phyloP scores from a whole-genome alignment of 192 early-diverging fungal species.

The Ambispora gerdemannii region DNA sequence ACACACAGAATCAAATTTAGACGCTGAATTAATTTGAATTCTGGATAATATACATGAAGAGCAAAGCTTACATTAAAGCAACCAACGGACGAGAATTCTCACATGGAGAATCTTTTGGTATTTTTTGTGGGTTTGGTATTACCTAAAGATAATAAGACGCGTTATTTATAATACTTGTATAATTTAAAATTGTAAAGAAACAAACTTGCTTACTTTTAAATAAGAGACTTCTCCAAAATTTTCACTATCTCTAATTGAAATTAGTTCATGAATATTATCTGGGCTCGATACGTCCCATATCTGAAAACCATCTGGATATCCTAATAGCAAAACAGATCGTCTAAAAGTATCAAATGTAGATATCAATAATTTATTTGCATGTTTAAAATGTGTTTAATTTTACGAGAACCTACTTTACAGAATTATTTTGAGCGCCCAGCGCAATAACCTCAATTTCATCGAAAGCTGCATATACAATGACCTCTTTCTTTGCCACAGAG shows the following conservation, averaged over 20 bases:
- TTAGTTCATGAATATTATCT: constrained; percentile 65
- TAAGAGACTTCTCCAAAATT: constrained; percentile 45
- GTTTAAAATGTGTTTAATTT: too few relatives aligned
- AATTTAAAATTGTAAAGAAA: not conserved
- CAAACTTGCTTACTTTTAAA: constrained; percentile 43
- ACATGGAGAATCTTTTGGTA: constrained; percentile 32
- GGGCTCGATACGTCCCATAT: constrained; percentile 69
- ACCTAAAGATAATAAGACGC: constrained; percentile 26
- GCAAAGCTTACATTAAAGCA: constrained; percentile 45
- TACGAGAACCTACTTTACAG: not conserved
- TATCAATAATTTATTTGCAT: not conserved
- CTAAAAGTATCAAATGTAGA: constrained; percentile 20
- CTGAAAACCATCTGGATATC: constrained; percentile 74
- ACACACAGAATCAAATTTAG: too few relatives aligned
- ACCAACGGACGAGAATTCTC: constrained; percentile 47
- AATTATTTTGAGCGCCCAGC: not conserved
- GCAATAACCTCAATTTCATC: constrained; percentile 29
- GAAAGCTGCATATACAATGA: constrained; percentile 35
- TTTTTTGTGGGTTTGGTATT: constrained; percentile 34
- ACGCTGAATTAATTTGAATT: too few relatives aligned
- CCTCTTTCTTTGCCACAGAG: constrained; percentile 19
- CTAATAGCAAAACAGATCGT: constrained; percentile 57
- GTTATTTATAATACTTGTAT: not conserved
- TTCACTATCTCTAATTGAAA: constrained; percentile 53
- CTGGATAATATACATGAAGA: too few relatives aligned